Evolutionary conservation across 2,329 filamentous ascomycete species (phyloP).

Genomic region (Aspergillus fumigatus): DNA sequence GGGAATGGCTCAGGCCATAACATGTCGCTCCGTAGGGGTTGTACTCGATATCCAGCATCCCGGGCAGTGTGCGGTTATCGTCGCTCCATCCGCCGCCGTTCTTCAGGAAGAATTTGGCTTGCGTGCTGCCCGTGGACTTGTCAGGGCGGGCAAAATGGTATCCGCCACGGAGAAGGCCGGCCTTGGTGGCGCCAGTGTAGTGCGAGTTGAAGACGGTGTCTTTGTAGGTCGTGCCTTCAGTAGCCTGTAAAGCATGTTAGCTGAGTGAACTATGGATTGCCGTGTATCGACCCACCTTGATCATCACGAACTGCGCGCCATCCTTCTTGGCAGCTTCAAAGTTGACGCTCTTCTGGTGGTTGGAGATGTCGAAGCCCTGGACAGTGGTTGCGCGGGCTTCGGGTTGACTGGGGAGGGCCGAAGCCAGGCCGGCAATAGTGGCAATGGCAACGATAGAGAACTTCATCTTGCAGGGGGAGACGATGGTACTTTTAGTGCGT

Average conservation of each 20-base stretch:
- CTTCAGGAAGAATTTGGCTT: constrained; percentile 49
- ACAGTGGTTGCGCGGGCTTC: constrained; percentile 1
- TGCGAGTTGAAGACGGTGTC: constrained; percentile 46
- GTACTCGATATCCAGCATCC: constrained; percentile 54
- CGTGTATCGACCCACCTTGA: background rate
- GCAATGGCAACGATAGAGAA: background rate
- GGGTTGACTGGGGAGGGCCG: background rate
- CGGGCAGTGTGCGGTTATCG: constrained; percentile 52
- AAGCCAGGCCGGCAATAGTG: background rate
- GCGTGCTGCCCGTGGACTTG: constrained; percentile 40
- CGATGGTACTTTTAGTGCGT: background rate
- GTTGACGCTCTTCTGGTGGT: constrained; percentile 8
- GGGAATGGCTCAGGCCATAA: constrained; percentile 40
- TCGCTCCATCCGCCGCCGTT: constrained; percentile 52
- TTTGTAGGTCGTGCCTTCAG: constrained; percentile 46
- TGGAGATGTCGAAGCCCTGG: constrained; percentile 12
- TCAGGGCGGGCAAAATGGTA: constrained; percentile 53
- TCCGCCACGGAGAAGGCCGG: constrained; percentile 50
- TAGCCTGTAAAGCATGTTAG: constrained; percentile 39
- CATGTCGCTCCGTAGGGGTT: constrained; percentile 36
- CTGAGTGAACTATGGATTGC: background rate
- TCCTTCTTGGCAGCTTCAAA: constrained; percentile 7
- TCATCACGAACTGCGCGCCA: constrained; percentile 10
- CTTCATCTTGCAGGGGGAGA: constrained; percentile 2
- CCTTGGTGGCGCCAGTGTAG: constrained; percentile 48